Base-by-base conservation (phyloP, 2,329 filamentous ascomycete genomes). In the Macrophomina pseudophaseolina region DNA sequence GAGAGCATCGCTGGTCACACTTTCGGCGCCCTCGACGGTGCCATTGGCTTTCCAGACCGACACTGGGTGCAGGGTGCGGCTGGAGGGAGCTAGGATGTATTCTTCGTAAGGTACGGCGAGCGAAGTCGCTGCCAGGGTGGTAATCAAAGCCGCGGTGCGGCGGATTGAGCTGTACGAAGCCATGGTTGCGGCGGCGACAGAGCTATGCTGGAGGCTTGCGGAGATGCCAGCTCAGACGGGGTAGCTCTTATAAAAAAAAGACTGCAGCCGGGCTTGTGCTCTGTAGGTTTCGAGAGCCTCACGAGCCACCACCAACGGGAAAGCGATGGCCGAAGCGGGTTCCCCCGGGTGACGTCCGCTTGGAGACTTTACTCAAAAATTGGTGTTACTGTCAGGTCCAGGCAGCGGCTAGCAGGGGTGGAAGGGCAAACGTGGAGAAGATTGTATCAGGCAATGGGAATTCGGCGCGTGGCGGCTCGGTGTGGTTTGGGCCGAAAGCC, bases 21-120 rank as follows among this genome's bases (percentile, higher is more conserved):
- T 75, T 2, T 76, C 74, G 11, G 80, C 72, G 38, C 73, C 71
- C 18, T 69, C 73, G 30, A 82, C 77, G 0, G 79, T 77, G 32
- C 80, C 80, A 71, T 81, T 78, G 67, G 75, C 76, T 35, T 76
- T 73, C 70, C 80, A 77, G 5, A 82, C 73, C 0, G 78, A 78
- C 23, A 74, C 69, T 0, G 77, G 77, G 59, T 74, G 69, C 3
- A 79, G 62, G 0, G 73, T 78, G 35, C 79, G 72, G 12, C 78
- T 80, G n/a, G 68, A 70, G 0, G 79, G 79, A 1, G 79, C 78
- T 2, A 81, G 72, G 33, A 81, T 81, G 68, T 81, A 81, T 60
- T 81, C 69, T 8, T 77, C 73, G 58, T 81, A 81, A 32, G 69
- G 69, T 30, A 73, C 71, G 9, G 73, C 72, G 5, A 66, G 54